phyloP scores from a whole-genome alignment of 2,329 filamentous ascomycete species.

The Pseudocercospora musae region DNA sequence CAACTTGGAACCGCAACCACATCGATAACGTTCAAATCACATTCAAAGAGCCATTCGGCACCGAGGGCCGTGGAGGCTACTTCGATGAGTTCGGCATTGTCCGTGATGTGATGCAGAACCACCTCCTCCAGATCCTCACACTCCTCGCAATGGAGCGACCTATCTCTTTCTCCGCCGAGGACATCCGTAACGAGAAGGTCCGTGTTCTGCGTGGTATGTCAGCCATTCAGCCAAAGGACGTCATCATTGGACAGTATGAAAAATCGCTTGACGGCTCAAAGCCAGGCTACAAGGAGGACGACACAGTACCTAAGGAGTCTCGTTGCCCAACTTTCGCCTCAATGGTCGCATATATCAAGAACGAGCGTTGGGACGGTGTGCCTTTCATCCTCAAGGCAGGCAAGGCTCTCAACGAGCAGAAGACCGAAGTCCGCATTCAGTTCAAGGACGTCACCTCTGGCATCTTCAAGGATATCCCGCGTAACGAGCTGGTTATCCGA shows the following conservation, averaged over 20 bases:
- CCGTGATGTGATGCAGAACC: conserved; percentile 99
- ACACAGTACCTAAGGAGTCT: conserved; percentile 95
- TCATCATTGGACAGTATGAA: conserved; percentile 98
- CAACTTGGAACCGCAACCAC: conserved; percentile 98
- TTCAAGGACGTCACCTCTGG: conserved; percentile 99
- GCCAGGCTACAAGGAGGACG: conserved; percentile 97
- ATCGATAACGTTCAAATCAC: conserved; percentile 99
- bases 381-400: conserved; percentile 99
- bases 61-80: conserved; percentile 94
- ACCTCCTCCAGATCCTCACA: conserved; percentile 92
- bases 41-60: conserved; percentile 99
- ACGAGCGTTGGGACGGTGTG: conserved; percentile 98
- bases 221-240: conserved; percentile 96
- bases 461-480: conserved; percentile 99
- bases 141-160: conserved; percentile 97
- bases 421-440: conserved; percentile 98
- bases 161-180: conserved; percentile 96
- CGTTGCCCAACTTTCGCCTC: conserved; percentile 98
- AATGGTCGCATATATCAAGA: conserved; percentile 97
- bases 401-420: conserved; percentile 97
- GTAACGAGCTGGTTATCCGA: conserved; percentile 98
- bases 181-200: conserved; percentile 98
- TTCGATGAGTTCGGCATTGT: conserved; percentile 99
- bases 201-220: conserved; percentile 91
- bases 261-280: conserved; percentile 94